A percentile compares a stretch with the other conserved stretches of the same genome.
Conservation (phyloP, 768 basidiomycete species). For the Obba rivulosa region DNA sequence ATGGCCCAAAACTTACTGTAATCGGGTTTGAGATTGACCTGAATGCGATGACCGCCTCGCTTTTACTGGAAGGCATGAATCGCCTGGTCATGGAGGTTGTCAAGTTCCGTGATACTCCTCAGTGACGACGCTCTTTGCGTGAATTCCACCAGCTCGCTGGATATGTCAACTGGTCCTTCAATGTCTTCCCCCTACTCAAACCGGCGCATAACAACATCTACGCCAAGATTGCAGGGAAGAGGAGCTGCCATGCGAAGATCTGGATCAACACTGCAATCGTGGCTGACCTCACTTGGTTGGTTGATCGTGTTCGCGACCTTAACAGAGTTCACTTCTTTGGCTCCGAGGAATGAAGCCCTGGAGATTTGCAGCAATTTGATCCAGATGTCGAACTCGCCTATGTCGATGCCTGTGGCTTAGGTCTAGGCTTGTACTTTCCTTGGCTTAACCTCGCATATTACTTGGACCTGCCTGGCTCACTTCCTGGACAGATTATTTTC, state of each 20-base stretch:
- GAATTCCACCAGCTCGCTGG: slow-evolving; percentile 31
- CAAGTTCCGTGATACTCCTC: background rate
- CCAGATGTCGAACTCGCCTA: slow-evolving; percentile 10
- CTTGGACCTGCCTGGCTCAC: background rate
- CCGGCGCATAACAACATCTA: slow-evolving; percentile 27
- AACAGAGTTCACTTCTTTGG: slow-evolving; percentile 16
- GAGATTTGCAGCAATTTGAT: slow-evolving; percentile 5
- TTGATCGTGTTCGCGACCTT: slow-evolving; percentile 13
- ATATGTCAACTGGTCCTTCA: slow-evolving; percentile 35
- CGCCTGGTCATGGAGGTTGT: background rate
- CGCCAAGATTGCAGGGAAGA: slow-evolving; percentile 26
- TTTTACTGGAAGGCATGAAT: slow-evolving; percentile 3
- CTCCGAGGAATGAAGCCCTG: background rate
- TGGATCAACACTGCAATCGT: slow-evolving; percentile 25
- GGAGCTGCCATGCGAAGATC: slow-evolving; percentile 5
- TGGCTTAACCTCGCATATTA: slow-evolving; percentile 1
- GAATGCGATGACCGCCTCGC: slow-evolving; percentile 25
- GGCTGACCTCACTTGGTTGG: slow-evolving; percentile 30
- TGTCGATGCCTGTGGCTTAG: slow-evolving; percentile 18
- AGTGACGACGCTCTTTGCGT: slow-evolving; percentile 5
- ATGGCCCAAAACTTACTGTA: slow-evolving; percentile 26
- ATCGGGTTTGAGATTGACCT: slow-evolving; percentile 36
- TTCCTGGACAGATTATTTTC: background rate
- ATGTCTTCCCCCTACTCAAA: slow-evolving; percentile 27
- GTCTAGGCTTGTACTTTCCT: slow-evolving; percentile 18